phyloP scores from a whole-genome alignment of 1,139 yeast genomes.

The Taphrina pruni region DNA sequence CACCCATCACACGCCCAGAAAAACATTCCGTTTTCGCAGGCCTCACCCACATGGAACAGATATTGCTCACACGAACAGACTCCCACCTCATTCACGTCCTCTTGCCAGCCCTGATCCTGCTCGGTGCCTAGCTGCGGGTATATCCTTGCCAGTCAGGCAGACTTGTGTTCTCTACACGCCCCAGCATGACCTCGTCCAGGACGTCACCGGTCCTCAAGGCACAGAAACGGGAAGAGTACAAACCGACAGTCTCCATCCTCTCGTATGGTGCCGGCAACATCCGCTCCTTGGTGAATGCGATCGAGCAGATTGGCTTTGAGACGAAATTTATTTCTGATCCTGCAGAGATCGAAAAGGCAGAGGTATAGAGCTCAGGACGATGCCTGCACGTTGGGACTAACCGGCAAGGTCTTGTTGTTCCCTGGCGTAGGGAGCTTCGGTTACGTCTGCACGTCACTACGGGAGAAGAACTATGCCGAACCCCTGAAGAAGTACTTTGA shows the following conservation, averaged over 20 bases:
- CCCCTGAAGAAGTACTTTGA: constrained; percentile 70
- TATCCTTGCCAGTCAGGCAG: constrained; percentile 6
- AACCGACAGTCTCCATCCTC: constrained; percentile 55
- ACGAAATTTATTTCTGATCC: constrained; percentile 53
- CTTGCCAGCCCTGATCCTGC: neutral
- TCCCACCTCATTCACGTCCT: neutral
- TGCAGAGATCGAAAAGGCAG: constrained; percentile 48
- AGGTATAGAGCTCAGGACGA: constrained; percentile 40
- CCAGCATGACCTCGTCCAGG: constrained; percentile 18
- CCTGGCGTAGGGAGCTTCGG: constrained; percentile 99
- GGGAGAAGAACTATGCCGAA: constrained; percentile 64
- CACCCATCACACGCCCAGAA: constrained; percentile 1
- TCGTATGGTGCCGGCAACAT: constrained; percentile 96
- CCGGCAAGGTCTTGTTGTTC: constrained; percentile 60
- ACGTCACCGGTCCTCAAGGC: constrained; percentile 35
- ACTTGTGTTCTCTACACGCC: neutral
- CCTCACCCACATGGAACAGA: neutral
- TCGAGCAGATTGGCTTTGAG: constrained; percentile 76
- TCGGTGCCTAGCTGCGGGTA: constrained; percentile 12
- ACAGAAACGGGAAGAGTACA: constrained; percentile 38
- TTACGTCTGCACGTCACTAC: constrained; percentile 78
- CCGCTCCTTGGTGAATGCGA: constrained; percentile 85
- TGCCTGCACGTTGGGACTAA: neutral
- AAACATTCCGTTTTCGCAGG: constrained; percentile 18
- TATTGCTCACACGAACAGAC: constrained; percentile 17